phyloP scores from a whole-genome alignment of 1,284 basidiomycete genomes.

The Thecaphora thlaspeos region DNA sequence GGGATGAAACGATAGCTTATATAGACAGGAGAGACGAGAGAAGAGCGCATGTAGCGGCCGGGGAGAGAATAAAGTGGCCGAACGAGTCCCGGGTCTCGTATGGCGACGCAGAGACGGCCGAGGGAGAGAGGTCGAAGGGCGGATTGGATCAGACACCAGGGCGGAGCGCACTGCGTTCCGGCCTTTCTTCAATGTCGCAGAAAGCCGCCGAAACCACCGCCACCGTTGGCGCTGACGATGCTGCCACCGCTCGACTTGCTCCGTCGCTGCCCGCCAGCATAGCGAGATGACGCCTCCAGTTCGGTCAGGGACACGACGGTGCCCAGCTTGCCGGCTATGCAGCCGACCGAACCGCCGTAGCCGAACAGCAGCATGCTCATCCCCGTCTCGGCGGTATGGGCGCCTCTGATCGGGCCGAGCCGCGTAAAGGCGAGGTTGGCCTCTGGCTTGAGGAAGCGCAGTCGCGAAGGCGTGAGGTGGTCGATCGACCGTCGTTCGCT shows the following conservation, averaged over 20 bases:
- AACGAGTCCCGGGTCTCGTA: no score
- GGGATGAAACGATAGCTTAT: no score
- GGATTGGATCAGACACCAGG: no score
- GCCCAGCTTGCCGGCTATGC: not conserved
- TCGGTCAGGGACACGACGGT: not conserved
- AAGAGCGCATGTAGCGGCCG: no score
- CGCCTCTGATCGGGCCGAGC: conserved; percentile 13
- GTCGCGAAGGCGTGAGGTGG: not conserved
- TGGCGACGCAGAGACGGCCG: no score
- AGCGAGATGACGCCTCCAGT: not conserved
- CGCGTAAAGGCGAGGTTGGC: conserved; percentile 19
- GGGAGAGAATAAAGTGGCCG: no score
- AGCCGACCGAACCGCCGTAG: conserved; percentile 25
- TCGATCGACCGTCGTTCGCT: not conserved
- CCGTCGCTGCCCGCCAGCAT: not conserved
- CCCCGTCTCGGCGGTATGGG: not conserved
- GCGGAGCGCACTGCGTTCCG: not conserved
- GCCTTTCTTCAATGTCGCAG: not conserved
- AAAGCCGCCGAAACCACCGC: not conserved
- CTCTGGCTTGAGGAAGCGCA: not conserved
- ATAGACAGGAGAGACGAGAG: no score
- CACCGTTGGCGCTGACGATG: not conserved
- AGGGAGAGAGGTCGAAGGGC: no score
- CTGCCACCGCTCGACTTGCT: not conserved
- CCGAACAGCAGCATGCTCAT: conserved; percentile 15